Conservation (phyloP, 1,139 yeast species). For the Nakaseomyces glabratus region DNA sequence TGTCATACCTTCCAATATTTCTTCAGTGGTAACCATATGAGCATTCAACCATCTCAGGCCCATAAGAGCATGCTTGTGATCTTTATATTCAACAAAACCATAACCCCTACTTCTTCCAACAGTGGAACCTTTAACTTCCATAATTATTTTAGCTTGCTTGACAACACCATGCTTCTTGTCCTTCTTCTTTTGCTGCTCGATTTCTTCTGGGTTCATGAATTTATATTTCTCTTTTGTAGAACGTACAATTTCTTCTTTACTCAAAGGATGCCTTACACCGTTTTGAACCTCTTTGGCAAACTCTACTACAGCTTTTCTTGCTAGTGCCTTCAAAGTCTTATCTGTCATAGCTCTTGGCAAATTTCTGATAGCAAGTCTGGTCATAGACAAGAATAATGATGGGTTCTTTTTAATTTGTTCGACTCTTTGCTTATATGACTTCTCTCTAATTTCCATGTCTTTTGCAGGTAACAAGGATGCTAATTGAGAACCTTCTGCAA, state of each 20-base stretch:
- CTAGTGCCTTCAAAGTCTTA: conserved; percentile 81
- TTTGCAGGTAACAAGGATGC: conserved; percentile 59
- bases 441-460: conserved; percentile 82
- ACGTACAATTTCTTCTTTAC: conserved; percentile 80
- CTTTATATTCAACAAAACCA: conserved; percentile 89
- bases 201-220: conserved; percentile 39
- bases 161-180: conserved; percentile 82
- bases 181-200: conserved; percentile 40
- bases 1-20: conserved; percentile 59
- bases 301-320: conserved; percentile 88
- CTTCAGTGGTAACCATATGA: conserved; percentile 67
- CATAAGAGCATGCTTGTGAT: conserved; percentile 90
- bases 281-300: conserved; percentile 88
- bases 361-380: conserved; percentile 89
- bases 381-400: conserved; percentile 77
- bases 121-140: conserved; percentile 82
- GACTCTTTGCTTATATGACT: conserved; percentile 76
- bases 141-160: conserved; percentile 83
- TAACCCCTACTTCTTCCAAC: conserved; percentile 92
- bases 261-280: conserved; percentile 68
- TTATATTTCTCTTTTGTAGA: conserved; percentile 60
- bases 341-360: conserved; percentile 88
- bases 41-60: conserved; percentile 96
- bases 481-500: conserved; percentile 68
- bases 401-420: conserved; percentile 90